A percentile compares a stretch with the other conserved stretches of the same genome.
phyloP scores from a whole-genome alignment of 1,284 basidiomycete species.

The Pseudozyma hubeiensis region DNA sequence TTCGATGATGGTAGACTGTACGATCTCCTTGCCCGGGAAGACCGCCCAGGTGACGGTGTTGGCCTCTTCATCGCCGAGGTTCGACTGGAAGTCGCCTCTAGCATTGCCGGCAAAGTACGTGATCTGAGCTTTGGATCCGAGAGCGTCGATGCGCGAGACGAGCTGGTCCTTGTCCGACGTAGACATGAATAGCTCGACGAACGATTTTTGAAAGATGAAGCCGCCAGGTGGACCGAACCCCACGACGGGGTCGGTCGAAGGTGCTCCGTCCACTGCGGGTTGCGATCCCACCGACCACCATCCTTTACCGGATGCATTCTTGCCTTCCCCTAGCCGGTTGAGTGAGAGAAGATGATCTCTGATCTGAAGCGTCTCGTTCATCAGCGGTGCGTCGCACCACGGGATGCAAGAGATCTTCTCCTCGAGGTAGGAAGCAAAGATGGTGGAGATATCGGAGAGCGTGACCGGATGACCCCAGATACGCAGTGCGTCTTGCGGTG shows the following conservation, averaged over 20 bases:
- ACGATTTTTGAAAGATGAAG: constrained; percentile 96
- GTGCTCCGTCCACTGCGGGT: constrained; percentile 72
- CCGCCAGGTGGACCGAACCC: constrained; percentile 94
- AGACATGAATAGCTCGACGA: constrained; percentile 92
- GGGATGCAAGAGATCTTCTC: constrained; percentile 79
- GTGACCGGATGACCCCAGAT: constrained; percentile 85
- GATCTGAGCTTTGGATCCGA: constrained; percentile 75
- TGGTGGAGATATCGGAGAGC: constrained; percentile 77
- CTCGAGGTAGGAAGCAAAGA: constrained; percentile 85
- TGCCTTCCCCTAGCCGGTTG: constrained; percentile 68
- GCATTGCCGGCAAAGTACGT: constrained; percentile 87
- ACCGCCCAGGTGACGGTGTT: constrained; percentile 72
- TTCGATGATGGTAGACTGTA: constrained; percentile 71
- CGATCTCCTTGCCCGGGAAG: constrained; percentile 71
- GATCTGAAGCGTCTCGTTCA: constrained; percentile 85
- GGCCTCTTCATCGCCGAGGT: constrained; percentile 68
- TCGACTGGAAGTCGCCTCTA: constrained; percentile 65
- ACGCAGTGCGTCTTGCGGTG: constrained; percentile 75
- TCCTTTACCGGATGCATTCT: constrained; percentile 32
- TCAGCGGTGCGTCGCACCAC: constrained; percentile 87
- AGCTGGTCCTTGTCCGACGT: constrained; percentile 77
- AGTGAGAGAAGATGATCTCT: constrained; percentile 81
- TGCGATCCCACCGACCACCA: constrained; percentile 99
- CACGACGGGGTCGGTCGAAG: constrained; percentile 73
- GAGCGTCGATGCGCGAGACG: constrained; percentile 74